Evolutionary conservation across 768 basidiomycete genomes (phyloP).

Genomic region (Trametes meyenii): DNA sequence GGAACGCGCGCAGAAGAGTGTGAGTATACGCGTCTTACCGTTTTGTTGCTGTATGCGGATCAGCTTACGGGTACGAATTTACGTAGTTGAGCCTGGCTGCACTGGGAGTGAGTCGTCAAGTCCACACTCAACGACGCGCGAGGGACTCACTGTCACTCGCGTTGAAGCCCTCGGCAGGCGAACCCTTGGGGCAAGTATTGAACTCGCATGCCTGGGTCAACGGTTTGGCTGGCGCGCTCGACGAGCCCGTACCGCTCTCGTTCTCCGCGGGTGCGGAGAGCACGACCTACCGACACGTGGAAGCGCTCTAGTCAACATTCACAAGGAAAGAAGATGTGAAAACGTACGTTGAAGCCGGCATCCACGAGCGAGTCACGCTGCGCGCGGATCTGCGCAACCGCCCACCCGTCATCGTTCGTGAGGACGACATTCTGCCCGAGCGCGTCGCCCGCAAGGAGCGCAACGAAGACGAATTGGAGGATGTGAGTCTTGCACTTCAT

Average conservation of each 20-base stretch:
- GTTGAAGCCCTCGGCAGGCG: conserved; percentile 47
- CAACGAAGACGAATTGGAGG: too few species aligned
- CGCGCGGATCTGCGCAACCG: conserved; percentile 48
- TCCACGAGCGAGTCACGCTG: conserved; percentile 42
- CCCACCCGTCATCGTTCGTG: conserved; percentile 47
- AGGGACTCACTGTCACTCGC: conserved; percentile 40
- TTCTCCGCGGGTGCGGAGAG: conserved; percentile 51
- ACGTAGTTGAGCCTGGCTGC: conserved; percentile 46
- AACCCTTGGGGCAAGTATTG: conserved; percentile 43
- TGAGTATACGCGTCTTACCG: background rate
- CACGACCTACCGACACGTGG: conserved; percentile 38
- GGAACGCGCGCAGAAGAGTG: background rate
- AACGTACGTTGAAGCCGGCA: conserved; percentile 43
- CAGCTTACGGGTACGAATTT: conserved; percentile 42
- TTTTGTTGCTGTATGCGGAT: background rate
- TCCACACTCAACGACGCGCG: background rate
- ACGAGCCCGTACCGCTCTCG: conserved; percentile 49
- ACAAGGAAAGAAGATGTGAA: background rate
- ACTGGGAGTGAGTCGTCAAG: background rate
- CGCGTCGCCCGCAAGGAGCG: background rate
- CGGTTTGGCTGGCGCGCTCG: conserved; percentile 37
- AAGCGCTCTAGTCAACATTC: background rate
- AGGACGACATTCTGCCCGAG: conserved; percentile 31
- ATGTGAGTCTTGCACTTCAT: too few species aligned
- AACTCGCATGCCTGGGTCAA: conserved; percentile 44